Evolutionary conservation across 1,284 basidiomycete species (phyloP).

Genomic region (Moniliella sp.): DNA sequence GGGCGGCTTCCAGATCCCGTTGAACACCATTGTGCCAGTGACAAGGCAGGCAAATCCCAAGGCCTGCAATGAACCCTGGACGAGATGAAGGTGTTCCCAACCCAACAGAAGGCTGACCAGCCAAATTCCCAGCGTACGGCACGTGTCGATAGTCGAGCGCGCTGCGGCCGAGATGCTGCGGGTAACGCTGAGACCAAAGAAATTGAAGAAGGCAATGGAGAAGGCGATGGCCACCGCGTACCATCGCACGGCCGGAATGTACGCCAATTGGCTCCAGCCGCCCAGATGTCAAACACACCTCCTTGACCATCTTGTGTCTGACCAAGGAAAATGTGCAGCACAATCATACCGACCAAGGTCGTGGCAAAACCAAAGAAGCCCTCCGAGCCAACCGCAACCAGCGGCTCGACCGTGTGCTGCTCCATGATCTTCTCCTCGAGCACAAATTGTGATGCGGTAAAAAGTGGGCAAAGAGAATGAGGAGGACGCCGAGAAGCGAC

Average conservation of each 20-base stretch:
- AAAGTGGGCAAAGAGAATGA: slow-evolving; percentile 92
- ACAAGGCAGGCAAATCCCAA: slow-evolving; percentile 72
- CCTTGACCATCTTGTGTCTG: slow-evolving; percentile 42
- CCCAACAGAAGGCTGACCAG: slow-evolving; percentile 36
- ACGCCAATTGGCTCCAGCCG: slow-evolving; percentile 70
- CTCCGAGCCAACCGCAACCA: slow-evolving; percentile 78
- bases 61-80: slow-evolving; percentile 64
- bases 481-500: slow-evolving; percentile 47
- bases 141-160: slow-evolving; percentile 61
- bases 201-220: slow-evolving; percentile 77
- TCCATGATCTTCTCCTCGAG: slow-evolving; percentile 70
- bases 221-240: slow-evolving; percentile 45
- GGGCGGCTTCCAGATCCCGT: slow-evolving; percentile 28
- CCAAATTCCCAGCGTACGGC: slow-evolving; percentile 71
- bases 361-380: slow-evolving; percentile 71
- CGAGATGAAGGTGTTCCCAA: slow-evolving; percentile 71
- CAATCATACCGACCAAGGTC: slow-evolving; percentile 51
- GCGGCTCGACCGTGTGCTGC: slow-evolving; percentile 64
- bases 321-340: slow-evolving; percentile 42
- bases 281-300: slow-evolving; percentile 68
- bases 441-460: slow-evolving; percentile 74
- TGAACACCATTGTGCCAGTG: slow-evolving; percentile 40
- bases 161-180: slow-evolving; percentile 35
- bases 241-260: slow-evolving; percentile 54
- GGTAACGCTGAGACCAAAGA: slow-evolving; percentile 78